phyloP scores from a whole-genome alignment of 1,139 yeast species.

The Scheffersomyces lignicola region DNA sequence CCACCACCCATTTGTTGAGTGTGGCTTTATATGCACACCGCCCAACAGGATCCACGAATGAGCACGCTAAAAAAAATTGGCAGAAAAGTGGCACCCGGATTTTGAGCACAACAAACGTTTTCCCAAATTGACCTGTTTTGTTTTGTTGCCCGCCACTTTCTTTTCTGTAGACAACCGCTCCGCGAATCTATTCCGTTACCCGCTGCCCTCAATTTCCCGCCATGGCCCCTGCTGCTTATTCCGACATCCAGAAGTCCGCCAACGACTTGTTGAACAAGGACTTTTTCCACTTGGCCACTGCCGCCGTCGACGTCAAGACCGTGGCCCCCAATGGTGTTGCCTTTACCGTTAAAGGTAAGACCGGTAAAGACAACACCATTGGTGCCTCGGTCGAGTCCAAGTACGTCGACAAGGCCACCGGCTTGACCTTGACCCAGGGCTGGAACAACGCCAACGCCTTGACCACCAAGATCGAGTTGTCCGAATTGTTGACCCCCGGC shows the following conservation, averaged over 20 bases:
- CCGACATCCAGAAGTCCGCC: conserved; percentile 88
- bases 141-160: too few species aligned
- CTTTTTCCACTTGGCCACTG: conserved; percentile 89
- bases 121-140: too few species aligned
- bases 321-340: conserved; percentile 96
- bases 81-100: too few species aligned
- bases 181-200: too few species aligned
- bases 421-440: conserved; percentile 93
- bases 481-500: conserved; percentile 92
- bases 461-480: conserved; percentile 90
- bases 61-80: too few species aligned
- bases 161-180: too few species aligned
- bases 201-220: conserved; percentile 10
- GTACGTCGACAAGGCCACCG: conserved; percentile 90
- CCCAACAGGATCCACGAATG: too few species aligned
- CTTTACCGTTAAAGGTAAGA: conserved; percentile 92
- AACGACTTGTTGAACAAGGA: conserved; percentile 88
- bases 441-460: conserved; percentile 95
- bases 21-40: too few species aligned
- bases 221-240: conserved; percentile 71
- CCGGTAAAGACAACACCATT: conserved; percentile 78
- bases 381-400: conserved; percentile 91
- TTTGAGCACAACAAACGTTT: too few species aligned
- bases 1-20: too few species aligned
- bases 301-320: conserved; percentile 86